These are phyloP conservation scores for Eucalyptus victrix DNA, from an alignment of 345 rosid species.

Conservation along the genomic window DNA sequence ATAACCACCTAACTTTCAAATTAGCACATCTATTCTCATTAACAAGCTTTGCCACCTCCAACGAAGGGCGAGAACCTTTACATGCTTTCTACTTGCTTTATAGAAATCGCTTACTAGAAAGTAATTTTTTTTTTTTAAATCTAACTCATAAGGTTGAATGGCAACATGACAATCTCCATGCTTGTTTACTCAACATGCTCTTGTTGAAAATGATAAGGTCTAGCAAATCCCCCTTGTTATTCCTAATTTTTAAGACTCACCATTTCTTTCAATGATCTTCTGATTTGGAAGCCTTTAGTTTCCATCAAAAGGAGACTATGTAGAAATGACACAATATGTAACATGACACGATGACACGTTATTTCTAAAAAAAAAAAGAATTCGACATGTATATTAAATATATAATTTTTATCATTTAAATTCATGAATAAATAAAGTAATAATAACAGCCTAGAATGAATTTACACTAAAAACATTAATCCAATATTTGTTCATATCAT, in stretches of 20 bases:
- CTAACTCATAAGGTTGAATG: not conserved
- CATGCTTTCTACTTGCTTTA: not conserved
- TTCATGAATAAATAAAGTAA: too few species aligned
- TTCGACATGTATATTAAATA: accelerated
- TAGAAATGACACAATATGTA: too few species aligned
- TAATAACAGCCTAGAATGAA: too few species aligned
- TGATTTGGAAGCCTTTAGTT: not conserved
- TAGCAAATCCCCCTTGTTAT: not conserved
- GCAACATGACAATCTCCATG: not conserved
- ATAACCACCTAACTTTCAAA: not conserved
- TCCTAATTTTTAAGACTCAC: not conserved
- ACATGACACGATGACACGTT: accelerated
- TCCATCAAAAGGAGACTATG: not conserved
- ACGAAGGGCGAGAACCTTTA: not conserved
- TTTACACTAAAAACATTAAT: accelerated
- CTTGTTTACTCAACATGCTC: not conserved
- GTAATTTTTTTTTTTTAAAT: not conserved
- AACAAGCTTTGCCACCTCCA: not conserved
- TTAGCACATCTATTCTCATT: not conserved
- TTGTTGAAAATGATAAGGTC: not conserved
- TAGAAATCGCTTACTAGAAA: not conserved
- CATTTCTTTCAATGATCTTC: not conserved
- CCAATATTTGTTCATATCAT: too few species aligned
- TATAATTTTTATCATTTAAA: too few species aligned
- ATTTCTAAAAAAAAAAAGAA: too few species aligned